phyloP scores from a whole-genome alignment of 768 basidiomycete genomes.

The Lentinula edodes region DNA sequence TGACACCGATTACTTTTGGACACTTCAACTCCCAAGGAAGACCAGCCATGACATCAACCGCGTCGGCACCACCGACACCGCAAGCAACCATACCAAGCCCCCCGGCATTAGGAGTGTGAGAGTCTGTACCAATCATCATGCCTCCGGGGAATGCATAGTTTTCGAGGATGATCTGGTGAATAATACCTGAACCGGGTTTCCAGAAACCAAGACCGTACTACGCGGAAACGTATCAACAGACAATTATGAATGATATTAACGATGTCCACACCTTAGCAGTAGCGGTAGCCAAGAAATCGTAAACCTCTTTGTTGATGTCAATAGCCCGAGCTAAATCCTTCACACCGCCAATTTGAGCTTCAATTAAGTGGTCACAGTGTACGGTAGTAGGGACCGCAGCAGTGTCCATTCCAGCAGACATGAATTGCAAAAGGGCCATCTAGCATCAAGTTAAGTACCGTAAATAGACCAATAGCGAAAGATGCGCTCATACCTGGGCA shows the following conservation, averaged over 20 bases:
- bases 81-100: slow-evolving; percentile 99
- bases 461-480: background rate
- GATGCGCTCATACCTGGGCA: slow-evolving; percentile 52
- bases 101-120: slow-evolving; percentile 98
- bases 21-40: slow-evolving; percentile 99
- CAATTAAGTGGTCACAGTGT: slow-evolving; percentile 98
- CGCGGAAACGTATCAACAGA: background rate
- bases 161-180: slow-evolving; percentile 98
- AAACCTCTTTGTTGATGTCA: slow-evolving; percentile 96
- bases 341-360: slow-evolving; percentile 91
- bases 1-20: slow-evolving; percentile 98
- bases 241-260: background rate
- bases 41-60: slow-evolving; percentile 97
- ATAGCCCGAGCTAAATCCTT: slow-evolving; percentile 92
- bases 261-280: slow-evolving; percentile 70
- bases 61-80: slow-evolving; percentile 99
- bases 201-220: slow-evolving; percentile 99
- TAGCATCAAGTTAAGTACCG: background rate
- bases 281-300: slow-evolving; percentile 96
- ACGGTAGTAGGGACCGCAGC: slow-evolving; percentile 98
- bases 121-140: slow-evolving; percentile 99
- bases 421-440: slow-evolving; percentile 99
- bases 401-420: slow-evolving; percentile 98
- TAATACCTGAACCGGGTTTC: slow-evolving; percentile 99
- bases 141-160: slow-evolving; percentile 99